Evolutionary conservation across 2,329 filamentous ascomycete genomes (phyloP), one percentile per base, ranked within the genome.

Genomic region (Aspergillus sergii): DNA sequence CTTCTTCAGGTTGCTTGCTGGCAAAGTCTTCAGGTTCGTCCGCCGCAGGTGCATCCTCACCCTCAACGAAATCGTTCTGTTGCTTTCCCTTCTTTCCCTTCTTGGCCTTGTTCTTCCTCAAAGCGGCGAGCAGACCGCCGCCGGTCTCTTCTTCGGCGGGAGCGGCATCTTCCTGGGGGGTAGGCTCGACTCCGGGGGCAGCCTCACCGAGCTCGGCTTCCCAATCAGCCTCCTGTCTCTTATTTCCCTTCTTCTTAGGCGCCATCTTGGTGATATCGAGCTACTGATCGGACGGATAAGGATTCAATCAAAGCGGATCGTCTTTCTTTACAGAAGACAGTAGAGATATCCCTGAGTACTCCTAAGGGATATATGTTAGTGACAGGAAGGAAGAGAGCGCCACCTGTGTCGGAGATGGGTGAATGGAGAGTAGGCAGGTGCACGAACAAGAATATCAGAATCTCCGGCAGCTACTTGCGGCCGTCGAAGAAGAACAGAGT

Each of bases 181-280:
- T 81, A 43, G 84, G 79, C 55, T 76, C 76, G 50, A 76, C 74
- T 46, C 81, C 80, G 64, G 86, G 81, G 58, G 84, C 83, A 65
- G 85, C 83, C 82, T 97, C 94, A 73, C 93, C 94, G 60, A 97
- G 85, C 68, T 97, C 93, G 61, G 91, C 89, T 80, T 98, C 95
- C 94, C 94, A 97, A 84, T 97, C 93, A 75, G 97, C 92, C 76
- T 91, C 88, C 76, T 84, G 88, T 78, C 88, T 89, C 85, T 94
- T 96, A 81, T 89, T 91, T 78, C 90, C 91, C 87, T 97, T 97
- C 86, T 95, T 96, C 84, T 97, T 97, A 66, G 94, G 94, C 75
- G 94, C 83, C 94, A 97, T 98, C 65, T 79, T 77, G 59, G 59
- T 19, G 10, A 28, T 14, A 8, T 60, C 58, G 50, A 64, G 30